phyloP scores from a whole-genome alignment of 2,329 filamentous ascomycete species.

The Penicillium paneum region DNA sequence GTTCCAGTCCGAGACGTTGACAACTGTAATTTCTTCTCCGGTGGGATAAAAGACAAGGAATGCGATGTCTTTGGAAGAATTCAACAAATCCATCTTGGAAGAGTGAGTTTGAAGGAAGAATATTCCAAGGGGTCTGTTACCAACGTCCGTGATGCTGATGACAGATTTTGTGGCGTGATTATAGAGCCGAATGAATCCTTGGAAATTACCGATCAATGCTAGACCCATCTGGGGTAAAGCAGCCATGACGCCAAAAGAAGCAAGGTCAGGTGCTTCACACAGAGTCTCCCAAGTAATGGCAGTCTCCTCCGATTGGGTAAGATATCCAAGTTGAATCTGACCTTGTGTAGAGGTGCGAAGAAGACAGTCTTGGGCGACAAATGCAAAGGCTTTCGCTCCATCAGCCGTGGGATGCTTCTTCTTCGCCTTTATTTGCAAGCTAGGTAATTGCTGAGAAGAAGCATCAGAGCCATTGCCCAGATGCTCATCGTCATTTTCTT shows the following conservation, averaged over 20 bases:
- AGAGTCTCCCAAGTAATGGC: constrained; percentile 29
- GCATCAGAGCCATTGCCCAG: not conserved
- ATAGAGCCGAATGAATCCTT: constrained; percentile 36
- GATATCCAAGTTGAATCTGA: constrained; percentile 33
- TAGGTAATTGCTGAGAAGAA: not conserved
- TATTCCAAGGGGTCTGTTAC: constrained; percentile 30
- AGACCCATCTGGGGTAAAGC: constrained; percentile 29
- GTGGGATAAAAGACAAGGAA: constrained; percentile 30
- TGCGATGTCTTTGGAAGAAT: constrained; percentile 12
- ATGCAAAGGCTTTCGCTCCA: constrained; percentile 31
- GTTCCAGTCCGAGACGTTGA: constrained; percentile 20
- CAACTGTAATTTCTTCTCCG: constrained; percentile 29
- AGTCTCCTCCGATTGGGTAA: constrained; percentile 7
- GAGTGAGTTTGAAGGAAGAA: constrained; percentile 21
- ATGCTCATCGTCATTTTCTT: constrained; percentile 6
- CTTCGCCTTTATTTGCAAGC: not conserved
- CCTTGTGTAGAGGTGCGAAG: constrained; percentile 31
- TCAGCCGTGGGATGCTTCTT: constrained; percentile 10
- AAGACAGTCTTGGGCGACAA: constrained; percentile 35
- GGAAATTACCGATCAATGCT: constrained; percentile 35
- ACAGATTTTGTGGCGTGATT: constrained; percentile 31
- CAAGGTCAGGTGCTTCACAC: constrained; percentile 29
- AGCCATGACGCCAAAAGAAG: constrained; percentile 31
- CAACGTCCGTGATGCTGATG: constrained; percentile 23
- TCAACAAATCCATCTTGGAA: constrained; percentile 5